Evolutionary conservation across 495 filamentous ascomycete genomes (phyloP).

Genomic region (Usnea hakonensis): DNA sequence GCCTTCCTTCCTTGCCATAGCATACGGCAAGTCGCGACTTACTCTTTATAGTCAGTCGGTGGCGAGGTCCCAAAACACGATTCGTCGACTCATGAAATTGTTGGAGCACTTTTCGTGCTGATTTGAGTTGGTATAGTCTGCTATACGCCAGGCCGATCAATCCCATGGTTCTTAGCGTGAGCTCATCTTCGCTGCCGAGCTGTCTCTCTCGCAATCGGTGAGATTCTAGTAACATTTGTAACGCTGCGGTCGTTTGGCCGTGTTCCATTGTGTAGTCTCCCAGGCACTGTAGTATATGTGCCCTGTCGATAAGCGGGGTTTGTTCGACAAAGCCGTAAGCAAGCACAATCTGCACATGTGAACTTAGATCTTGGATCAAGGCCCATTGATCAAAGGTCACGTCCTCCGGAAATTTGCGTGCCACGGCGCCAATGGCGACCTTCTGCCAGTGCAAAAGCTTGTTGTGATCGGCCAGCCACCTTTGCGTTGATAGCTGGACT

Average conservation of each 20-base stretch:
- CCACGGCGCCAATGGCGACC: slow-evolving; percentile 12
- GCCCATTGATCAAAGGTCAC: slow-evolving; percentile 14
- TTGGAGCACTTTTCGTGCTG: slow-evolving; percentile 12
- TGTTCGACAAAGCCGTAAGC: slow-evolving; percentile 2
- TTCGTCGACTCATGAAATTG: slow-evolving; percentile 8
- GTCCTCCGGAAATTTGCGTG: slow-evolving; percentile 3
- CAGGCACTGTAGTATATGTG: slow-evolving; percentile 16
- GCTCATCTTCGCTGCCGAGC: slow-evolving; percentile 14
- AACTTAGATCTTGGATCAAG: slow-evolving; percentile 7
- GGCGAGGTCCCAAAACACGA: slow-evolving; percentile 9
- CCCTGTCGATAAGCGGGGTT: slow-evolving; percentile 2
- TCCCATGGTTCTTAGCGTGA: slow-evolving; percentile 14
- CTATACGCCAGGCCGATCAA: slow-evolving; percentile 11
- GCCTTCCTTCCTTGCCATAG: slow-evolving; percentile 3
- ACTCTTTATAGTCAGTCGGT: slow-evolving; percentile 14
- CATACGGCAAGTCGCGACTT: slow-evolving; percentile 17
- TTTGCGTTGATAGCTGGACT: slow-evolving; percentile 25
- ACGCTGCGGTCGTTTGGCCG: slow-evolving; percentile 10
- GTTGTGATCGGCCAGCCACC: slow-evolving; percentile 19
- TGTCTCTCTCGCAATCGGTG: slow-evolving; percentile 10
- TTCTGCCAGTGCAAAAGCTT: slow-evolving; percentile 13
- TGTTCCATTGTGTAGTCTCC: slow-evolving; percentile 17
- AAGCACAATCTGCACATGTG: slow-evolving; percentile 16
- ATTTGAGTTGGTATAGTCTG: neutral
- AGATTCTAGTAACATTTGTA: slow-evolving; percentile 10